A percentile compares a stretch with the other conserved stretches of the same genome.
These are phyloP conservation scores for Sporopachydermia cereana DNA, from an alignment of 1,139 yeast genomes.

Conservation along the genomic window DNA sequence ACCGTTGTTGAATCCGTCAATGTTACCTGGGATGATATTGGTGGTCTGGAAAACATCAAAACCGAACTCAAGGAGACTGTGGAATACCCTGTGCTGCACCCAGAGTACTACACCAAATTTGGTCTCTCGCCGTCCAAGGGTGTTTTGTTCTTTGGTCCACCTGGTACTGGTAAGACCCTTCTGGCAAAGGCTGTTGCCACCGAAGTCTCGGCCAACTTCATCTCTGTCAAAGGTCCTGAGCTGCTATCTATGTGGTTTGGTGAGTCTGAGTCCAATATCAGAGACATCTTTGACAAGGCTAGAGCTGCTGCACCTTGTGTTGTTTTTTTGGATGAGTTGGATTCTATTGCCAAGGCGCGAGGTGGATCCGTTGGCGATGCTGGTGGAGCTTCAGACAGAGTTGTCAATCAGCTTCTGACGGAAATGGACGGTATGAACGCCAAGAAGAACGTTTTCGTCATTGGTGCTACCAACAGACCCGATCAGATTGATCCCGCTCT, in stretches of 20 bases:
- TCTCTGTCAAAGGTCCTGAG: conserved; percentile 96
- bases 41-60: conserved; percentile 93
- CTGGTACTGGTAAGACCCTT: conserved; percentile 98
- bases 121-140: conserved; percentile 98
- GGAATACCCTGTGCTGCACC: conserved; percentile 96
- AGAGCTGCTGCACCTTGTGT: conserved; percentile 99
- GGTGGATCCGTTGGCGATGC: conserved; percentile 92
- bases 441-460: conserved; percentile 94
- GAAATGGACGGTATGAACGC: conserved; percentile 99
- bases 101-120: conserved; percentile 96
- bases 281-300: conserved; percentile 96
- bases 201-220: conserved; percentile 93
- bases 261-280: conserved; percentile 93
- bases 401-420: conserved; percentile 92
- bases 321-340: conserved; percentile 93
- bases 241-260: conserved; percentile 98
- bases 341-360: conserved; percentile 95
- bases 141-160: conserved; percentile 97
- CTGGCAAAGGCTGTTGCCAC: conserved; percentile 98
- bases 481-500: conserved; percentile 93
- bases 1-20: conserved; percentile 97
- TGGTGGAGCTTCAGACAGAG: conserved; percentile 98
- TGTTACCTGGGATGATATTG: conserved; percentile 96
- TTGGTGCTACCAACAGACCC: conserved; percentile 99
- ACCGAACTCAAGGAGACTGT: conserved; percentile 96